Conservation (phyloP, 2,329 filamentous ascomycete genomes). For the Dactylellina haptotyla region DNA sequence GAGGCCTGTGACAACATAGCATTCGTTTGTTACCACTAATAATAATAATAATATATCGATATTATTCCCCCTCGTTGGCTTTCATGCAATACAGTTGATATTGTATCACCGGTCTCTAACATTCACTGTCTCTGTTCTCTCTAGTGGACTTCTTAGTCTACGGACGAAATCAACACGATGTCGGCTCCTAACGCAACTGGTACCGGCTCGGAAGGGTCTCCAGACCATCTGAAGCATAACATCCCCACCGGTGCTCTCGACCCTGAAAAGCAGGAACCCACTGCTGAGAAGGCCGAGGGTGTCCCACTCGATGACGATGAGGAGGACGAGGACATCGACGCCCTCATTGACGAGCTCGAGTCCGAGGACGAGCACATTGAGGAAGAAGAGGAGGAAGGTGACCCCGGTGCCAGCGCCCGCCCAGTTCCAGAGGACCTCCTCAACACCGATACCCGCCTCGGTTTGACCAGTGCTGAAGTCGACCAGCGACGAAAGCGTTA, state of each 20-base stretch:
- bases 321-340: constrained; percentile 84
- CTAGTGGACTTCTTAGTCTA: constrained; percentile 53
- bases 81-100: no score
- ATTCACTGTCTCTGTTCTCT: not conserved
- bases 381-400: constrained; percentile 69
- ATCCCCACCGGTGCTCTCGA: constrained; percentile 74
- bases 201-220: constrained; percentile 53
- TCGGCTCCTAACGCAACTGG: constrained; percentile 55
- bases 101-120: constrained; percentile 31
- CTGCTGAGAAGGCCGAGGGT: constrained; percentile 56
- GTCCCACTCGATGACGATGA: constrained; percentile 70
- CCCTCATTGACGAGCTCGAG: constrained; percentile 86
- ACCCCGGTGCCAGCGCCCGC: constrained; percentile 67
- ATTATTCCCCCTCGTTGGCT: not conserved
- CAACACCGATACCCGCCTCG: constrained; percentile 76
- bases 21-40: no score
- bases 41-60: no score
- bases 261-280: constrained; percentile 54
- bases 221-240: constrained; percentile 68
- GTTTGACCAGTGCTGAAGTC: constrained; percentile 79
- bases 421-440: constrained; percentile 78
- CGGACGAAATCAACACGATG: constrained; percentile 55
- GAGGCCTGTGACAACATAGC: no score
- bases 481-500: constrained; percentile 73
- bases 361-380: constrained; percentile 78